Conservation (phyloP, 106 monocot species). For the Iris macrosiphon region DNA sequence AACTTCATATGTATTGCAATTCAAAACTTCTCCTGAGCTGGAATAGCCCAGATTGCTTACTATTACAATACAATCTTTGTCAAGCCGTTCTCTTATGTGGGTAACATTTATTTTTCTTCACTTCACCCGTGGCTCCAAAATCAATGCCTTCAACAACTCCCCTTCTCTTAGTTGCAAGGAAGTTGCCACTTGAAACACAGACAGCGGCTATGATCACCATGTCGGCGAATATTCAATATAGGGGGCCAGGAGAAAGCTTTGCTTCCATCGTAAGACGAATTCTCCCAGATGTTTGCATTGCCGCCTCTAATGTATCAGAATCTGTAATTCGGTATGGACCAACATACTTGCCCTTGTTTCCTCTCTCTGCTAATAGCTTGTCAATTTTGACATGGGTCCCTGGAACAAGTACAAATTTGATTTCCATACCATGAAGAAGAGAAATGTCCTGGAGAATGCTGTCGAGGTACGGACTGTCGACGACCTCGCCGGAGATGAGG, state of each 20-base stretch:
- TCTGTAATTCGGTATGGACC: constrained; percentile 84
- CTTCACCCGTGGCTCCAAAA: constrained; percentile 91
- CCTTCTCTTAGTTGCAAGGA: constrained; percentile 96
- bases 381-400: constrained; percentile 60
- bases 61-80: constrained; percentile 73
- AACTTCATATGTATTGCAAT: constrained; percentile 97
- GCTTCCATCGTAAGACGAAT: constrained; percentile 75
- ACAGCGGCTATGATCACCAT: constrained; percentile 92
- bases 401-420: constrained; percentile 62
- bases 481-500: too few species aligned
- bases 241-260: constrained; percentile 93
- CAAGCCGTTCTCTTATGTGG: constrained; percentile 67
- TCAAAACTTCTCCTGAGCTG: constrained; percentile 83
- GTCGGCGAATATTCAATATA: constrained; percentile 68
- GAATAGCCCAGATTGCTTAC: constrained; percentile 94
- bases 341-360: constrained; percentile 55
- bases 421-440: constrained; percentile 66
- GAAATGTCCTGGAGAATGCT: constrained; percentile 81
- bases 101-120: constrained; percentile 86
- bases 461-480: too few species aligned
- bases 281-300: constrained; percentile 82
- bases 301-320: constrained; percentile 63
- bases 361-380: constrained; percentile 50
- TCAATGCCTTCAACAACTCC: constrained; percentile 93
- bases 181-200: constrained; percentile 78